Conservation (phyloP, 164 flowering plant species). For the Echeveria elegans region DNA sequence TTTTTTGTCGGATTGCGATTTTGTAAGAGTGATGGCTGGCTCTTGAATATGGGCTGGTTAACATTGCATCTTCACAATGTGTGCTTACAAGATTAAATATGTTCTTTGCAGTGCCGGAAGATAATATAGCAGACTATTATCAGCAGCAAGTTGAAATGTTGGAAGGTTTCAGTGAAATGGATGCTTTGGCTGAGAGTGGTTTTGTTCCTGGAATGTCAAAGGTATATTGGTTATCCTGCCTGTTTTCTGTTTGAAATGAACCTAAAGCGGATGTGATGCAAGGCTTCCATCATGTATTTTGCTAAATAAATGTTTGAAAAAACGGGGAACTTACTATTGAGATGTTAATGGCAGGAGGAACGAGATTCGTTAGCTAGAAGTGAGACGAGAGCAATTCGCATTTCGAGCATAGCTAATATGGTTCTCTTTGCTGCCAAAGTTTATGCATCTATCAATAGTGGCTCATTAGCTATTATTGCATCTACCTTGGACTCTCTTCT, state of each 20-base stretch:
- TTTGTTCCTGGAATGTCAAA: slow-evolving; percentile 76
- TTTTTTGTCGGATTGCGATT: background rate
- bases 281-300: background rate
- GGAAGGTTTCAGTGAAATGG: slow-evolving; percentile 91
- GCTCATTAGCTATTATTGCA: slow-evolving; percentile 83
- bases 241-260: background rate
- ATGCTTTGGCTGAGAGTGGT: slow-evolving; percentile 70
- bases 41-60: background rate
- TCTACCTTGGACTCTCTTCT: slow-evolving; percentile 90
- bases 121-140: slow-evolving; percentile 77
- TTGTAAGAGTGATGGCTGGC: background rate
- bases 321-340: background rate
- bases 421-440: slow-evolving; percentile 84
- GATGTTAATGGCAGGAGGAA: slow-evolving; percentile 57
- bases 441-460: slow-evolving; percentile 72
- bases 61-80: background rate
- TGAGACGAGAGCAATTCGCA: slow-evolving; percentile 71
- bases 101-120: slow-evolving; percentile 52
- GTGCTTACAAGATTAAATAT: slow-evolving; percentile 3
- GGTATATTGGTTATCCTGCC: slow-evolving; percentile 27
- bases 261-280: background rate
- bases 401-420: slow-evolving; percentile 87
- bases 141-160: slow-evolving; percentile 92
- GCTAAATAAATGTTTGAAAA: background rate
- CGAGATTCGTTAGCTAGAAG: slow-evolving; percentile 68